Percentiles rank a stretch among this genome's conserved stretches.
These are phyloP conservation scores for Fraxinus sp. DNA, from an alignment of 305 asterid species.

Conservation along the genomic window DNA sequence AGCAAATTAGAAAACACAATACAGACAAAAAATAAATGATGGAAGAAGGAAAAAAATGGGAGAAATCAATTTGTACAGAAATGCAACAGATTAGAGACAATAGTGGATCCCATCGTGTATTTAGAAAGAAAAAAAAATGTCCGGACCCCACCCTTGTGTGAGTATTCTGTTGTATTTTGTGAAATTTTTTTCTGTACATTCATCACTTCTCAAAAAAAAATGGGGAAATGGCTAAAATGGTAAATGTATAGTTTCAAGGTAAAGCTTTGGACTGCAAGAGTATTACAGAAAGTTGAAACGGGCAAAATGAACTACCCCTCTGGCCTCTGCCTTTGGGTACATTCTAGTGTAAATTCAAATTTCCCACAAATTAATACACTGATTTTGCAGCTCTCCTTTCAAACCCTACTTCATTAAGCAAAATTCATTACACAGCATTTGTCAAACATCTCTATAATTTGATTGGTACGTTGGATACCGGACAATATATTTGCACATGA, in stretches of 20 bases:
- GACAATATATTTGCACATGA: background rate
- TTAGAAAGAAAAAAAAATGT: too few relatives aligned
- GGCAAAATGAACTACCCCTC: slow-evolving; percentile 22
- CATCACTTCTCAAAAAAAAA: too few relatives aligned
- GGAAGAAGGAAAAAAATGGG: background rate
- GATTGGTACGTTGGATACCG: background rate
- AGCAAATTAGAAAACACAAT: background rate
- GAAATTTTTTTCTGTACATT: too few relatives aligned
- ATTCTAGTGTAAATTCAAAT: slow-evolving; percentile 3
- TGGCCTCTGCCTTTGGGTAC: slow-evolving; percentile 10
- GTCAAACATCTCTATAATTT: background rate
- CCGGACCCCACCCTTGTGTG: too few relatives aligned
- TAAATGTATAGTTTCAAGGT: slow-evolving; percentile 22
- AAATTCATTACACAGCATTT: background rate
- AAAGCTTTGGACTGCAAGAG: slow-evolving; percentile 7
- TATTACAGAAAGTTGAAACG: slow-evolving; percentile 16
- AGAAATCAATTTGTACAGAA: too few relatives aligned
- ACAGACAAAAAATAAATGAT: background rate
- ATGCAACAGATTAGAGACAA: too few relatives aligned
- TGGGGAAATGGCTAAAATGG: slow-evolving; percentile 18
- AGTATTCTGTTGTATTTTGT: too few relatives aligned
- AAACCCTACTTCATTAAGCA: background rate
- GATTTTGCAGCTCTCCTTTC: background rate
- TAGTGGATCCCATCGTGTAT: too few relatives aligned
- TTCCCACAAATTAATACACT: slow-evolving; percentile 5